Percentiles rank a stretch among this genome's conserved stretches.
phyloP scores from a whole-genome alignment of 23 red algal species.

The Gracilaria gracilis region DNA sequence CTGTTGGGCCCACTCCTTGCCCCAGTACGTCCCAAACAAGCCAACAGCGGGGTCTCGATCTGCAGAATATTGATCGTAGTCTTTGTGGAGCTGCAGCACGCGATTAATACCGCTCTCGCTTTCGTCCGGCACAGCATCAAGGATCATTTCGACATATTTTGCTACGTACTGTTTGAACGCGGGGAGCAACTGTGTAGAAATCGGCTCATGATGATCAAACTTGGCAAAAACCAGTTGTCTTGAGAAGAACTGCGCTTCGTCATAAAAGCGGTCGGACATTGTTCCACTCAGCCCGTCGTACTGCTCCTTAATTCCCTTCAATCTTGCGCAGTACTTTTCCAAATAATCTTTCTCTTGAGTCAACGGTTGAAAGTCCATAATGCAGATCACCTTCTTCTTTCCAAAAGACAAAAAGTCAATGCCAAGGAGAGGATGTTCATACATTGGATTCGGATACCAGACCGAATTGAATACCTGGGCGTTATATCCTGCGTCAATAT shows the following conservation, averaged over 20 bases:
- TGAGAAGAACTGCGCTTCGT: slow-evolving; percentile 94
- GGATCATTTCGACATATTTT: slow-evolving; percentile 66
- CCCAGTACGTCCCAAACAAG: slow-evolving; percentile 91
- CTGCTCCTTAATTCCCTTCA: slow-evolving; percentile 73
- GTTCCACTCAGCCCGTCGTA: slow-evolving; percentile 80
- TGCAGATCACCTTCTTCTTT: slow-evolving; percentile 85
- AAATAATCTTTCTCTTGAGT: slow-evolving; percentile 76
- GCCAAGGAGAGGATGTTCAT: slow-evolving; percentile 86
- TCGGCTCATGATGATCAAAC: slow-evolving; percentile 82
- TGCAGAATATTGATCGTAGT: slow-evolving; percentile 96
- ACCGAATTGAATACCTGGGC: slow-evolving; percentile 96
- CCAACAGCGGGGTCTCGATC: slow-evolving; percentile 91
- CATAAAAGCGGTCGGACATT: slow-evolving; percentile 89
- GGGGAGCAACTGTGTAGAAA: slow-evolving; percentile 75
- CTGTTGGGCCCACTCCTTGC: slow-evolving; percentile 76
- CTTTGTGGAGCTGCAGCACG: slow-evolving; percentile 49
- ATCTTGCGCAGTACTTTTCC: slow-evolving; percentile 73
- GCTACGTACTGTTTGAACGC: slow-evolving; percentile 84
- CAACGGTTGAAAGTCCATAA: slow-evolving; percentile 93
- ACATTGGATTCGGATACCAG: slow-evolving; percentile 84
- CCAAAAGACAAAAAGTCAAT: slow-evolving; percentile 97
- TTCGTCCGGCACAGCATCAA: slow-evolving; percentile 38
- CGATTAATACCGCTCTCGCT: slow-evolving; percentile 34
- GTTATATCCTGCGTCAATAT: slow-evolving; percentile 85
- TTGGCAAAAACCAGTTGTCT: slow-evolving; percentile 87